Base-by-base conservation (phyloP, 352 stramenopile genomes). In the Phytophthora macrochlamydospora region DNA sequence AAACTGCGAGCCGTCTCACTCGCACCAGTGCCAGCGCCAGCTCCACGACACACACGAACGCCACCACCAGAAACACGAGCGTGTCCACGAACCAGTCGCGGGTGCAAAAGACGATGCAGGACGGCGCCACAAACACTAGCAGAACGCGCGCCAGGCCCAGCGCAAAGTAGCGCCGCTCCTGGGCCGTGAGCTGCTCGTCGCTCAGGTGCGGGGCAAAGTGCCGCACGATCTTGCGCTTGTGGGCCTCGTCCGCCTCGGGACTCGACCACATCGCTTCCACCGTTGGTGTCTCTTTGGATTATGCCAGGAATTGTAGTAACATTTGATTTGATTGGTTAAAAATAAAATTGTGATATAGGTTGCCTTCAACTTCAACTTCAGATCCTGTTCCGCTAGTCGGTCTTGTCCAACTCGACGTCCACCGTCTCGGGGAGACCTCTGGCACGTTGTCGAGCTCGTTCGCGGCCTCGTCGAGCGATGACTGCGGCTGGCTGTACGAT, bases 141-240 rank as follows among this genome's bases (percentile, higher is more conserved):
- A 74, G 43, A 48, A 89, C 65, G 32, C 81, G 85, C 38, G 69
- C 50, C 65, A 94, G 48, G 3, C 75, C 75, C 46, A 92, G 59
- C 31, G 69, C 57, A 5, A 92, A 81, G 59, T 90, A 90, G 24
- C 72, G 44, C 30, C 73, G 72, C 65, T 94, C 86, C 54, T 92
- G 82, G 14, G 24, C 51, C 32, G 38, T 61, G 30, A 94, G 76
- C 59, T 55, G 67, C 24, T 76, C 69, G 65, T 92, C 78, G 49
- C 67, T 76, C 38, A 92, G 50, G 52, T 92, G 83, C 53, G 83
- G 84, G 49, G 83, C 83, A 30, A 94, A 94, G 64, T 77, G 65
- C 38, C 83, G 80, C 51, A 92, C 78, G 73, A 92, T 88, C 59
- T 87, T 87, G 56, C 82, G 80, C 71, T 85, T 78, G 65, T 91